phyloP scores from a whole-genome alignment of 2,329 filamentous ascomycete genomes.

The Fusarium globosum region DNA sequence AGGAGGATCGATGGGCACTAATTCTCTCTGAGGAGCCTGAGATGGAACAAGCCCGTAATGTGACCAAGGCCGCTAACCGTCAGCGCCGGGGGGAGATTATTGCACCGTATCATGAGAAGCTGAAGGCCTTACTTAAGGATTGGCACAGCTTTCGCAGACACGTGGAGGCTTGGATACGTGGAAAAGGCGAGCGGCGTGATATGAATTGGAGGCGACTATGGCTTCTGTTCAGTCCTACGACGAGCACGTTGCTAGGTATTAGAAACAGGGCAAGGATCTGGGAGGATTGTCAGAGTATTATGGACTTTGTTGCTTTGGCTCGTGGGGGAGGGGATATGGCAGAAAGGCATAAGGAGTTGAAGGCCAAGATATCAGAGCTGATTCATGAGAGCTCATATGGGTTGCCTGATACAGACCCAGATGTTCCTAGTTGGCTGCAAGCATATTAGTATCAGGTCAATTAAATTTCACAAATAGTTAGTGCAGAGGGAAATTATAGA shows the following conservation, averaged over 20 bases:
- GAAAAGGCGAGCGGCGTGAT: accelerated
- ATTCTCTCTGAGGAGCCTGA: background rate
- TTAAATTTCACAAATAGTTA: no score
- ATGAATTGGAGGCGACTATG: background rate
- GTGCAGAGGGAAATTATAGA: no score
- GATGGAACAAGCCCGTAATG: background rate
- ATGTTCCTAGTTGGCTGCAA: background rate
- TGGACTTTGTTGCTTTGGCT: background rate
- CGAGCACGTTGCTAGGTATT: background rate
- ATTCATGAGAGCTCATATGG: background rate
- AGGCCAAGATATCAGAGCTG: background rate
- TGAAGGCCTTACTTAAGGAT: accelerated
- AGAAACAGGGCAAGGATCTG: conserved; percentile 1
- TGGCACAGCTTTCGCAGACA: background rate
- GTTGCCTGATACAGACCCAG: background rate
- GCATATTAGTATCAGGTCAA: no score
- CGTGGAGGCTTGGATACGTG: background rate
- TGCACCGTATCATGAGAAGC: background rate
- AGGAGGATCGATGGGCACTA: accelerated
- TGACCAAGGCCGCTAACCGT: background rate
- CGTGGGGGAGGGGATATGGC: background rate
- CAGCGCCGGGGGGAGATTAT: background rate
- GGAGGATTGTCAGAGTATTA: background rate
- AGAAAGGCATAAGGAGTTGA: background rate
- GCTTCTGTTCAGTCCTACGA: background rate